Percentiles rank a stretch among this genome's conserved stretches.
Evolutionary conservation across 2,329 filamentous ascomycete genomes (phyloP).

Genomic region (Cercospora zeae-maydis): DNA sequence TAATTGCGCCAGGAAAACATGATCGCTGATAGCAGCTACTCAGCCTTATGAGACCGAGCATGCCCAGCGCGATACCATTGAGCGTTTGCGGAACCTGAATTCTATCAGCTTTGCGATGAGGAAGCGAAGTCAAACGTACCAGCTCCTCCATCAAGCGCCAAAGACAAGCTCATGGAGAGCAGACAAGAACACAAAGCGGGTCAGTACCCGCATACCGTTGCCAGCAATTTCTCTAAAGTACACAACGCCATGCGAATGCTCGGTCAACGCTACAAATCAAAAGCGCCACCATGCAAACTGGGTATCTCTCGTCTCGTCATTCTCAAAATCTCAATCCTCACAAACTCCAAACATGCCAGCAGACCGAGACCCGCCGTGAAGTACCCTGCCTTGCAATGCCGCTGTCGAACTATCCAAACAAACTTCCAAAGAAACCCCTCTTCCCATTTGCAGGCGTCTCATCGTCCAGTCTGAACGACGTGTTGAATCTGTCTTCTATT

Average conservation of each 20-base stretch:
- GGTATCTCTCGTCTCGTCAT: neutral
- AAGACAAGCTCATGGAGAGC: neutral
- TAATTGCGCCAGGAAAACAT: neutral
- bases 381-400: neutral
- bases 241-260: neutral
- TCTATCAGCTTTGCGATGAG: too few species aligned
- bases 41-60: too few species aligned
- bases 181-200: neutral
- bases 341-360: neutral
- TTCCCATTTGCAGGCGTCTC: neutral
- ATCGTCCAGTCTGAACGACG: slow-evolving; percentile 21
- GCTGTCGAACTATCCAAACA: slow-evolving; percentile 3
- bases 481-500: slow-evolving; percentile 23
- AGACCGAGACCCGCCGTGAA: neutral
- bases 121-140: too few species aligned
- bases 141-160: neutral
- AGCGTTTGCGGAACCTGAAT: too few species aligned
- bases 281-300: neutral
- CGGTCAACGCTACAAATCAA: neutral
- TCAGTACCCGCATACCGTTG: neutral
- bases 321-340: neutral
- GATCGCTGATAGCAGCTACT: too few species aligned
- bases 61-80: too few species aligned
- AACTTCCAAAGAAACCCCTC: slow-evolving; percentile 8
- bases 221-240: neutral